Evolutionary conservation across 2,329 filamentous ascomycete species (phyloP).

Genomic region (Hymenoscyphus infarciens): DNA sequence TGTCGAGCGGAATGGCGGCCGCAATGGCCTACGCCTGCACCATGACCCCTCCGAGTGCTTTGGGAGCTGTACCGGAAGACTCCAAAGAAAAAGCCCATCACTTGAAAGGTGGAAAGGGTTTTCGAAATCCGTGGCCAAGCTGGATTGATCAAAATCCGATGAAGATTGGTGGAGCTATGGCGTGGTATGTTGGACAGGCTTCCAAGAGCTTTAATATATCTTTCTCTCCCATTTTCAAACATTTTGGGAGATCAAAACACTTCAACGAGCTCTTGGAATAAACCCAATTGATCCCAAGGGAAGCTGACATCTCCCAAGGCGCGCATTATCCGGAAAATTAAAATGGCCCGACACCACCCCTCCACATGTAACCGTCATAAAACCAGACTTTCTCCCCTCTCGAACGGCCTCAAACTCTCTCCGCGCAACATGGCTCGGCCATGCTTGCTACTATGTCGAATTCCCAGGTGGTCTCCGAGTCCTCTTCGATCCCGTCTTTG

Average conservation of each 20-base stretch:
- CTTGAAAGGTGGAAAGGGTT: conserved; percentile 49
- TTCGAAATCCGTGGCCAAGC: conserved; percentile 56
- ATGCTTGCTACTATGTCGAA: conserved; percentile 91
- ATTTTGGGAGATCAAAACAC: neutral
- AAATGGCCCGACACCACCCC: conserved; percentile 55
- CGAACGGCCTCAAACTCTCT: conserved; percentile 54
- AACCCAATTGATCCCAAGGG: neutral
- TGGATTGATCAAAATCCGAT: conserved; percentile 39
- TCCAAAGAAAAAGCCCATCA: conserved; percentile 47
- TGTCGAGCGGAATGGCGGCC: conserved; percentile 25
- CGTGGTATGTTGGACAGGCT: conserved; percentile 34
- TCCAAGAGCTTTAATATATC: neutral
- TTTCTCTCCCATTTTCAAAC: neutral
- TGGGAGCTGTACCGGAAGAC: conserved; percentile 32
- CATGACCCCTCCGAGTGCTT: conserved; percentile 25
- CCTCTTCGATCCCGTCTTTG: conserved; percentile 91
- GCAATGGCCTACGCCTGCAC: conserved; percentile 28
- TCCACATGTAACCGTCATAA: conserved; percentile 57
- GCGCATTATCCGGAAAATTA: conserved; percentile 24
- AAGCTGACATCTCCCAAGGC: conserved; percentile 14
- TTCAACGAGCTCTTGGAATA: neutral
- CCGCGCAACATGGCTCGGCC: conserved; percentile 88
- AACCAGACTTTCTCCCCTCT: conserved; percentile 54
- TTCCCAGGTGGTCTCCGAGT: conserved; percentile 83
- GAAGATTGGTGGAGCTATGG: conserved; percentile 38